A percentile compares a stretch with the other conserved stretches of the same genome.
phyloP scores from a whole-genome alignment of 352 stramenopile genomes.

The Globisporangium takayamanum region DNA sequence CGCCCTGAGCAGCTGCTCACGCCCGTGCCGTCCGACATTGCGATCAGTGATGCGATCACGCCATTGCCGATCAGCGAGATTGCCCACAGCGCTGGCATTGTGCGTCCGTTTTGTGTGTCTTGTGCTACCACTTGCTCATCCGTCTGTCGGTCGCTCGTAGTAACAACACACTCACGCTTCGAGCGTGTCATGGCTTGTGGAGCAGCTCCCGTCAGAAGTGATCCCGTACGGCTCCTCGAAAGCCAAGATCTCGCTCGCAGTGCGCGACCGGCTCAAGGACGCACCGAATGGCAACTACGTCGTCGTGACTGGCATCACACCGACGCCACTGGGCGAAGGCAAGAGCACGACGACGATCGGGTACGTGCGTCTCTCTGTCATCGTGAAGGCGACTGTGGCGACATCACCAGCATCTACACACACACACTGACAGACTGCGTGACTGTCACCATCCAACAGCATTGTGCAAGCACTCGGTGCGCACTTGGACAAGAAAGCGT shows the following conservation, averaged over 20 bases:
- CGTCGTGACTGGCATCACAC: conserved; percentile 96
- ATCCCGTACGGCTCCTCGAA: conserved; percentile 88
- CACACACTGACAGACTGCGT: not conserved
- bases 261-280: conserved; percentile 87
- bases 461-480: conserved; percentile 93
- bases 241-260: conserved; percentile 89
- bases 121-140: not conserved
- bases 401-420: not conserved
- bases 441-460: conserved; percentile 22
- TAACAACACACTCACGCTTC: too few relatives aligned
- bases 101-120: conserved; percentile 19
- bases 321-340: conserved; percentile 95
- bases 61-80: conserved; percentile 66
- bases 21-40: conserved; percentile 76
- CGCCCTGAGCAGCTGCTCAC: conserved; percentile 51
- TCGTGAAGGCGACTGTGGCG: too few relatives aligned
- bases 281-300: conserved; percentile 95
- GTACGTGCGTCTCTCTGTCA: conserved; percentile 17
- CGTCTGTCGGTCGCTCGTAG: too few relatives aligned
- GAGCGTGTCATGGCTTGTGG: too few relatives aligned
- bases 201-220: conserved; percentile 77
- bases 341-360: conserved; percentile 99
- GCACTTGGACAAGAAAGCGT: conserved; percentile 90
- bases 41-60: conserved; percentile 69
- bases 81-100: conserved; percentile 53